Evolutionary conservation across 352 stramenopile species (phyloP), one percentile per base, ranked within the genome.

Genomic region (Pythium insidiosum): DNA sequence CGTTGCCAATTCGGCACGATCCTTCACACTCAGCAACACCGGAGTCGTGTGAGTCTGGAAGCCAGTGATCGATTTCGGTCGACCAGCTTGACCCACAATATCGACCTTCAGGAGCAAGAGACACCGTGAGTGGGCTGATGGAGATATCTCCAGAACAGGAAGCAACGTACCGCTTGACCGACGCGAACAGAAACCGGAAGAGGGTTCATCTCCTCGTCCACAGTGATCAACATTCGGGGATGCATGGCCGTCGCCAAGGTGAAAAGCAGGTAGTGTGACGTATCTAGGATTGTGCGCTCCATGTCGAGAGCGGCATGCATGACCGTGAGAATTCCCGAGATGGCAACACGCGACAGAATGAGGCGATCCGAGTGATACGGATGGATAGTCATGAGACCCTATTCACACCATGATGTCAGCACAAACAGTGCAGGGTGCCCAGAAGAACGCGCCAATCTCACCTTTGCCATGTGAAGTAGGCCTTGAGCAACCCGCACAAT

Each of bases 21-120:
- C 96, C 63, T 97, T 97, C 24, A 97, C 80, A 50, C 94, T 96
- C 29, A 99, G 76, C 56, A 99, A 73, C 40, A 99, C 97, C 33
- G 97, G 97, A 26, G 96, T 98, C 44, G 93, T 99, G 71, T 99
- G 97, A 34, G 96, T 99, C 64, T 99, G 97, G 71, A 99, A 99
- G 43, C 97, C 97, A 40, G 97, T 99, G 53, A 99, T 99, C 38
- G 95, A 97, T 77, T 99, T 99, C 12, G 96, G 96, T 26, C 96
- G 95, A 63, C 97, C 97, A 7, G 97, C 96, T 77, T 99, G 96
- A 6, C 96, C 97, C 26, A 99, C 97, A 42, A 97, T 99, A 56
- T 99, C 97, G 29, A 99, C 77, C 81, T 92, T 38, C 9, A 56
- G 15, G 7, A 21, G n/a, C 16, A 47, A 18, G 50, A 7, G 26